Evolutionary conservation across 805 yeast species (phyloP).

Genomic region (Candida dendrica): DNA sequence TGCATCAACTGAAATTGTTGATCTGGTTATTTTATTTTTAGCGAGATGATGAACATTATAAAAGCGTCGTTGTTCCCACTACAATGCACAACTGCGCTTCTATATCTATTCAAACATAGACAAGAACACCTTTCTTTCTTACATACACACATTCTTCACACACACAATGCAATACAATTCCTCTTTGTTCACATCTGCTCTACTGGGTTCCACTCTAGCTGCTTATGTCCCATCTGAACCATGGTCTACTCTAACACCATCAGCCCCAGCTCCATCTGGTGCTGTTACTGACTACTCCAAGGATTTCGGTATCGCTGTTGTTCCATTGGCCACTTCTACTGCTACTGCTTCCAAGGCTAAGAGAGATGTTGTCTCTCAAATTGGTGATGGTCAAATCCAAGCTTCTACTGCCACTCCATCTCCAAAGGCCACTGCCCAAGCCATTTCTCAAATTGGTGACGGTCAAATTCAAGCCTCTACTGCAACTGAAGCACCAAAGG

Average conservation of each 20-base stretch:
- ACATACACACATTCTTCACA: background rate
- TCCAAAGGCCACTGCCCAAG: constrained; percentile 39
- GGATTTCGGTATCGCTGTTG: constrained; percentile 30
- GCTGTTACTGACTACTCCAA: constrained; percentile 25
- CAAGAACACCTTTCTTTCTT: too few relatives aligned
- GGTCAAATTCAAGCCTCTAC: constrained; percentile 9
- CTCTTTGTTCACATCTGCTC: constrained; percentile 26
- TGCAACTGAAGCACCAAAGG: constrained; percentile 27
- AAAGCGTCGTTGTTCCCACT: too few relatives aligned
- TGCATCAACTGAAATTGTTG: too few relatives aligned
- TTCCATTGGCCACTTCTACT: constrained; percentile 17
- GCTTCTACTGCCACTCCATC: constrained; percentile 23
- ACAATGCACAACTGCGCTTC: too few relatives aligned
- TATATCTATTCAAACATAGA: too few relatives aligned
- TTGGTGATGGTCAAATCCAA: constrained; percentile 18
- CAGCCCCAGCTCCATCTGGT: constrained; percentile 21
- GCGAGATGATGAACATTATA: too few relatives aligned
- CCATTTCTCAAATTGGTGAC: constrained; percentile 24
- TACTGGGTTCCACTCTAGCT: constrained; percentile 41
- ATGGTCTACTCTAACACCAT: constrained; percentile 29
- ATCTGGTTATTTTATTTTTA: too few relatives aligned
- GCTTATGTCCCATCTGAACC: constrained; percentile 52
- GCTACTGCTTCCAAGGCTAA: constrained; percentile 9
- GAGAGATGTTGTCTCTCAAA: constrained; percentile 13
- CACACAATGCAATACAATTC: constrained; percentile 32